phyloP scores from a whole-genome alignment of 371 early-diverging fungal species.

The Mucor velutinosus region DNA sequence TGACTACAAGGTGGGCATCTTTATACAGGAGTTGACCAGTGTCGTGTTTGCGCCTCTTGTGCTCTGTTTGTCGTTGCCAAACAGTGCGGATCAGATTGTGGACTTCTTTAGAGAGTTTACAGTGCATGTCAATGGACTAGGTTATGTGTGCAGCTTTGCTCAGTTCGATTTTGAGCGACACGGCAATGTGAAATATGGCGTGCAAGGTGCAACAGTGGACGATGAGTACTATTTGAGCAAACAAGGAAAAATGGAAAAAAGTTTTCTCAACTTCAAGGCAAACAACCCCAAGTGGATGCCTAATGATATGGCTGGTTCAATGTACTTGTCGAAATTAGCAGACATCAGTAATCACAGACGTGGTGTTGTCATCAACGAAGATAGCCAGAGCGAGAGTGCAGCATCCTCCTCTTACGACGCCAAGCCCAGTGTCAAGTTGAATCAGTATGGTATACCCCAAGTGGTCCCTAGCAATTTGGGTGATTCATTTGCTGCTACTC shows the following conservation, averaged over 20 bases:
- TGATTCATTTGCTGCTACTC: slow-evolving; percentile 33
- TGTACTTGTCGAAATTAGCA: slow-evolving; percentile 61
- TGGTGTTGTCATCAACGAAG: background rate
- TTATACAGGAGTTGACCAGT: slow-evolving; percentile 82
- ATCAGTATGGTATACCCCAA: slow-evolving; percentile 41
- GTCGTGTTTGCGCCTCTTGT: slow-evolving; percentile 87
- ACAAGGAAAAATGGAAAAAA: slow-evolving; percentile 96
- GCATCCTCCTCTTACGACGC: background rate
- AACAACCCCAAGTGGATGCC: slow-evolving; percentile 89
- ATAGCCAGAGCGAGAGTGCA: background rate
- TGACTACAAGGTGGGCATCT: slow-evolving; percentile 77
- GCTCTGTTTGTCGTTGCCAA: slow-evolving; percentile 80
- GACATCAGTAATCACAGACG: slow-evolving; percentile 31
- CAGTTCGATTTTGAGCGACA: slow-evolving; percentile 87
- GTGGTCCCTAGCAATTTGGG: slow-evolving; percentile 37
- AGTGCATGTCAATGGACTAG: slow-evolving; percentile 86
- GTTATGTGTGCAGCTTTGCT: slow-evolving; percentile 95
- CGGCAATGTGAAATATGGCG: slow-evolving; percentile 85
- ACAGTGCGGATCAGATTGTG: slow-evolving; percentile 76
- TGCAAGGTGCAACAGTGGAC: slow-evolving; percentile 56
- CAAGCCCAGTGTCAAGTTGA: slow-evolving; percentile 14
- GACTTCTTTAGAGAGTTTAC: slow-evolving; percentile 95
- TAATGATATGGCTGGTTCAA: slow-evolving; percentile 65
- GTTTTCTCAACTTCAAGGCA: slow-evolving; percentile 92
- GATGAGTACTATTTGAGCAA: slow-evolving; percentile 73